phyloP scores from a whole-genome alignment of 2,329 filamentous ascomycete genomes.

The Fusarium sp. region DNA sequence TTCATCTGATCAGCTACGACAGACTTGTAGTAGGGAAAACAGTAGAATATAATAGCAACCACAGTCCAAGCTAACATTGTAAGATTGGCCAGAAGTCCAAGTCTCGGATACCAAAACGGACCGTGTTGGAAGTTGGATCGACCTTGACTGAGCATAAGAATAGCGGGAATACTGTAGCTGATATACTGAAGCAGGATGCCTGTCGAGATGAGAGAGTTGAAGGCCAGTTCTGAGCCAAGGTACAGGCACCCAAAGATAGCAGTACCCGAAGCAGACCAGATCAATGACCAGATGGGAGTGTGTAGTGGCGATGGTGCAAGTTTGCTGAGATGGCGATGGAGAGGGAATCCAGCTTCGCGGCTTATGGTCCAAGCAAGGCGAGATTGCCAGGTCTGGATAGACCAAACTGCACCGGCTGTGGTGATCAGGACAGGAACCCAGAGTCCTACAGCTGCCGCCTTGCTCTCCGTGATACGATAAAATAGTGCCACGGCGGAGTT shows the following conservation, averaged over 20 bases:
- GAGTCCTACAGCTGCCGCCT: slow-evolving; percentile 1
- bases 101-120: slow-evolving; percentile 5
- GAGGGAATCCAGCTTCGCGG: slow-evolving; percentile 8
- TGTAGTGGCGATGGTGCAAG: slow-evolving; percentile 6
- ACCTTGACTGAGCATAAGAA: background rate
- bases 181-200: slow-evolving; percentile 3
- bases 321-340: slow-evolving; percentile 7
- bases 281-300: slow-evolving; percentile 1
- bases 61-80: slow-evolving; percentile 1
- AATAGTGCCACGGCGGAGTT: slow-evolving; percentile 12
- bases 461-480: slow-evolving; percentile 3
- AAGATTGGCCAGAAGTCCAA: slow-evolving; percentile 2
- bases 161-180: slow-evolving; percentile 5
- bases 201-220: slow-evolving; percentile 12
- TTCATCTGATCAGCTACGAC: slow-evolving; percentile 5
- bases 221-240: slow-evolving; percentile 5
- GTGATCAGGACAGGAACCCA: slow-evolving; percentile 9
- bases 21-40: slow-evolving; percentile 2
- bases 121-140: slow-evolving; percentile 8
- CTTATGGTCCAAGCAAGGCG: slow-evolving; percentile 1
- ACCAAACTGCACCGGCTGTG: slow-evolving; percentile 3
- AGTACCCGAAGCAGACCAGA: slow-evolving; percentile 1
- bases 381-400: slow-evolving; percentile 15
- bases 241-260: slow-evolving; percentile 8
- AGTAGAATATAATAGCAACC: slow-evolving; percentile 8